Percentiles rank a stretch among this genome's conserved stretches.
Evolutionary conservation across 208 protist genomes (phyloP).

Genomic region (Borovskyia barvae): DNA sequence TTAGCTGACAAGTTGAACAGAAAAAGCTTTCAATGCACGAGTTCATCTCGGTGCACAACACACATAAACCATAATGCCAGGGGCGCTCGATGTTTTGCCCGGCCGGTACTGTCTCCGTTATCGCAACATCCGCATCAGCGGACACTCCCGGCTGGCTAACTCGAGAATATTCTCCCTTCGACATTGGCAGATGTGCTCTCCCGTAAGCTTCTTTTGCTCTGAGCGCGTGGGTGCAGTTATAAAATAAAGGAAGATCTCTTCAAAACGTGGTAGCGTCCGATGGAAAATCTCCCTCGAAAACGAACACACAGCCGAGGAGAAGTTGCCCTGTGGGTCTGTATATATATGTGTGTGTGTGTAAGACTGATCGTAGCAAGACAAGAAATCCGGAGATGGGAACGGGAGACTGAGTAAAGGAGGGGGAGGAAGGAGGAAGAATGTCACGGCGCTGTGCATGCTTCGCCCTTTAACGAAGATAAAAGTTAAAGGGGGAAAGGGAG

Average conservation of each 20-base stretch:
- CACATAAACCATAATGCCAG: constrained; percentile 41
- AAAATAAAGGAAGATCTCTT: too few species aligned
- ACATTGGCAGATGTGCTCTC: too few species aligned
- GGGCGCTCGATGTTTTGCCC: constrained; percentile 10
- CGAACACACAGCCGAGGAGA: too few species aligned
- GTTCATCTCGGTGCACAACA: constrained; percentile 21
- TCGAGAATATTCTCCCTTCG: neutral
- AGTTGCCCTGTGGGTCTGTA: too few species aligned
- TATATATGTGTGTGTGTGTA: neutral
- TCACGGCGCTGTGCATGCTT: too few species aligned
- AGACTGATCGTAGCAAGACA: neutral
- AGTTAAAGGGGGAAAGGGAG: too few species aligned
- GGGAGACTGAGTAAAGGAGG: neutral
- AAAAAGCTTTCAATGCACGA: constrained; percentile 33
- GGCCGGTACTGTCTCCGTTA: neutral
- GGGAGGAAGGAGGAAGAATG: neutral
- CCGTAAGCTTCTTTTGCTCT: too few species aligned
- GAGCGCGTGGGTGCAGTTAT: too few species aligned
- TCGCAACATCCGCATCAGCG: neutral
- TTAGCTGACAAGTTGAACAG: constrained; percentile 31
- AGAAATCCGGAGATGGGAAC: neutral
- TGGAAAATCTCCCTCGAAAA: too few species aligned
- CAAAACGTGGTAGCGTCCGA: too few species aligned
- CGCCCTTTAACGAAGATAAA: too few species aligned
- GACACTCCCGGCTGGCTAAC: constrained; percentile 2